Evolutionary conservation across 2,329 filamentous ascomycete genomes (phyloP).

Genomic region (Aspergillus pseudonomiae): DNA sequence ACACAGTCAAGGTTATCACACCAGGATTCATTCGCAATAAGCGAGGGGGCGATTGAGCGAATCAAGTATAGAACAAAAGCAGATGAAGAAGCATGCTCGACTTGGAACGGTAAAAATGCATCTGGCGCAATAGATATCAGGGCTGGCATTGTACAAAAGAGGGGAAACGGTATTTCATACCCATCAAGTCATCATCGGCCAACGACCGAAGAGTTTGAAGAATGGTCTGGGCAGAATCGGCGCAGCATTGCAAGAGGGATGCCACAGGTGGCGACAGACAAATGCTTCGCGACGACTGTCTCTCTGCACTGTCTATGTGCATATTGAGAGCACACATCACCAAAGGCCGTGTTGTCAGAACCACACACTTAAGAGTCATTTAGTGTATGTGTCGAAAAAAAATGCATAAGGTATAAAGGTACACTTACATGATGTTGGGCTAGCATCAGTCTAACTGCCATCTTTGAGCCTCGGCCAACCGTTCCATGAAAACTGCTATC

Average conservation of each 20-base stretch:
- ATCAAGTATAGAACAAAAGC: constrained; percentile 46
- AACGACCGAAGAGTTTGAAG: constrained; percentile 26
- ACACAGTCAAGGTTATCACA: constrained; percentile 40
- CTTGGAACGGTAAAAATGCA: constrained; percentile 46
- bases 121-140: constrained; percentile 19
- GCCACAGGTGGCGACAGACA: constrained; percentile 17
- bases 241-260: constrained; percentile 30
- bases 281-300: constrained; percentile 21
- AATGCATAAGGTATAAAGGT: not conserved
- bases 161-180: not conserved
- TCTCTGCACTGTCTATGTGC: constrained; percentile 27
- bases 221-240: constrained; percentile 29
- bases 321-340: constrained; percentile 32
- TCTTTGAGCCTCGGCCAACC: constrained; percentile 29
- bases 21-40: constrained; percentile 42
- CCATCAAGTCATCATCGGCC: not conserved
- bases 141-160: not conserved
- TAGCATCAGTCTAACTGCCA: constrained; percentile 30
- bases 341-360: constrained; percentile 29
- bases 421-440: constrained; percentile 31
- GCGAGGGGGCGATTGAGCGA: constrained; percentile 32
- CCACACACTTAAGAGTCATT: constrained; percentile 23
- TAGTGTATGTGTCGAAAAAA: not conserved
- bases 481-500: constrained; percentile 28
- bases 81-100: constrained; percentile 48